Evolutionary conservation across 108 stramenopile species (phyloP).

Genomic region (Nannochloropsis oceanica): DNA sequence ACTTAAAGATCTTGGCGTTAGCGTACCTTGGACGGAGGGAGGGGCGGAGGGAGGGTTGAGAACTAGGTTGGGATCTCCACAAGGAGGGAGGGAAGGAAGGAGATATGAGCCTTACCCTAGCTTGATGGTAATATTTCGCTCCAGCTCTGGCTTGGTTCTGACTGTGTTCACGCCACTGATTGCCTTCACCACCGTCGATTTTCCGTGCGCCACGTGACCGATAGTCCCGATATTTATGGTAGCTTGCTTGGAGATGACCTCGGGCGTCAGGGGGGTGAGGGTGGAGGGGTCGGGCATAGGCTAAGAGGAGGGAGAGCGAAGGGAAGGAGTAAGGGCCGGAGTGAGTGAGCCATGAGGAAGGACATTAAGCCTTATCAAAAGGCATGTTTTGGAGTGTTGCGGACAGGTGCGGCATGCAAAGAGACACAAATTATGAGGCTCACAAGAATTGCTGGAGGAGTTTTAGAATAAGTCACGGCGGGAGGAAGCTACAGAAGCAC

Average conservation of each 20-base stretch:
- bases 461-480: no score
- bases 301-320: conserved; percentile 13
- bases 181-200: conserved; percentile 96
- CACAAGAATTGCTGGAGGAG: no score
- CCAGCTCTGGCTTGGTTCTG: conserved; percentile 97
- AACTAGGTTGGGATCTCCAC: no score
- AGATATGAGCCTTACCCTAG: no score
- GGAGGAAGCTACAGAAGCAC: no score
- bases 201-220: conserved; percentile 99
- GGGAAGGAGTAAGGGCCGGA: no score
- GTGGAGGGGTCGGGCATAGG: conserved; percentile 18
- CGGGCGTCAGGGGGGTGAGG: conserved; percentile 45
- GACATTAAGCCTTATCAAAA: no score
- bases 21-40: conserved; percentile 61
- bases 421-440: no score
- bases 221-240: conserved; percentile 99
- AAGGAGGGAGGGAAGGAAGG: no score
- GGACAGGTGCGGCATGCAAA: no score
- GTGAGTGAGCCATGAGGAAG: no score
- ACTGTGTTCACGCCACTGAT: conserved; percentile 97
- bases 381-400: no score
- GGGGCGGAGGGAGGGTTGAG: neutral
- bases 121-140: conserved; percentile 99
- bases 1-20: conserved; percentile 98
- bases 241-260: conserved; percentile 85